Conservation (phyloP, 1,284 basidiomycete species). For the Sanguinoderma infundibulare region DNA sequence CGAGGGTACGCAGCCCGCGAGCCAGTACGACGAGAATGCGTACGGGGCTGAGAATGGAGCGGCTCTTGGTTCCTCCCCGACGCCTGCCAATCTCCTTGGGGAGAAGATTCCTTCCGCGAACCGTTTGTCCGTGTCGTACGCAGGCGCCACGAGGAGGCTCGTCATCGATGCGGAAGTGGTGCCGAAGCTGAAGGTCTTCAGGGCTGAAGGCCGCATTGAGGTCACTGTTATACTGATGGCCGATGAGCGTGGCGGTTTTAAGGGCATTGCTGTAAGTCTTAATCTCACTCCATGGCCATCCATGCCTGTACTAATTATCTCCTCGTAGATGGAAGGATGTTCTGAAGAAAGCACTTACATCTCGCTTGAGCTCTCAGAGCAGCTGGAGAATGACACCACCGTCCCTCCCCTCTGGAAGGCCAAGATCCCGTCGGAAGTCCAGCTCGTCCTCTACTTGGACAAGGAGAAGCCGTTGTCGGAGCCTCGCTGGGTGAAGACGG, state of each 20-base stretch:
- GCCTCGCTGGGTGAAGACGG: slow-evolving; percentile 94
- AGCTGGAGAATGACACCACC: slow-evolving; percentile 50
- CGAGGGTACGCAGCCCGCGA: slow-evolving; percentile 24
- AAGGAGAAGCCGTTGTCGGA: slow-evolving; percentile 88
- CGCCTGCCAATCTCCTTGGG: slow-evolving; percentile 10
- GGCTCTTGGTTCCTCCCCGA: slow-evolving; percentile 5
- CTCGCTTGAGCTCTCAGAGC: slow-evolving; percentile 54
- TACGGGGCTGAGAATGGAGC: slow-evolving; percentile 12
- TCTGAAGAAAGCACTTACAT: slow-evolving; percentile 73
- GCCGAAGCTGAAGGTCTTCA: slow-evolving; percentile 78
- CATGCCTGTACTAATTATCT: slow-evolving; percentile 6
- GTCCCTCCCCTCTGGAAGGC: slow-evolving; percentile 70
- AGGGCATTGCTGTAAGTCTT: slow-evolving; percentile 73
- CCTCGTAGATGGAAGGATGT: slow-evolving; percentile 71
- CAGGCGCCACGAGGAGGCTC: slow-evolving; percentile 83
- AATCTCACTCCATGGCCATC: slow-evolving; percentile 1
- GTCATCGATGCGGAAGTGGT: slow-evolving; percentile 91
- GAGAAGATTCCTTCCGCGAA: slow-evolving; percentile 66
- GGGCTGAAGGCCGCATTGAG: slow-evolving; percentile 87
- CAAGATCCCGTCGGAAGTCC: slow-evolving; percentile 53
- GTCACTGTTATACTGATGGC: slow-evolving; percentile 67
- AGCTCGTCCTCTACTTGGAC: slow-evolving; percentile 77
- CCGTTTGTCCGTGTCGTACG: slow-evolving; percentile 93
- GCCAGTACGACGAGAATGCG: slow-evolving; percentile 23
- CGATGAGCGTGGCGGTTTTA: slow-evolving; percentile 59